Evolutionary conservation across 2,329 filamentous ascomycete species (phyloP).

Genomic region (Microdochium bolleyi): DNA sequence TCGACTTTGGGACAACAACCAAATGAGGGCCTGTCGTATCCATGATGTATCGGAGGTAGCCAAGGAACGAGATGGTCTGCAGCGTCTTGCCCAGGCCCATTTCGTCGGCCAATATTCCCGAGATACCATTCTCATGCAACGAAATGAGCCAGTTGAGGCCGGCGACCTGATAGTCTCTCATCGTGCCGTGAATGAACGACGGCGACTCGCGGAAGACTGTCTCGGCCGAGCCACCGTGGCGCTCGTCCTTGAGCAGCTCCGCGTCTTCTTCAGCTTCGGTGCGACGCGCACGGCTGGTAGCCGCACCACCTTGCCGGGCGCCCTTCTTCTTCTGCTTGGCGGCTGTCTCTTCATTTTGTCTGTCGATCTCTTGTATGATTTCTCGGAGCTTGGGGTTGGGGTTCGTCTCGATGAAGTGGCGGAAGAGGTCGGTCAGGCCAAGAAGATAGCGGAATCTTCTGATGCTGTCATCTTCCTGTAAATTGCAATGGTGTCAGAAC

Average conservation of each 20-base stretch:
- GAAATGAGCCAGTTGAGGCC: constrained; percentile 98
- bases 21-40: constrained; percentile 87
- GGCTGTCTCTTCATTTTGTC: constrained; percentile 69
- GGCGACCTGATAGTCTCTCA: constrained; percentile 95
- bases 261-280: constrained; percentile 98
- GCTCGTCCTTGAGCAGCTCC: constrained; percentile 80
- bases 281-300: constrained; percentile 68
- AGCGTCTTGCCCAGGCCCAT: constrained; percentile 98
- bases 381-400: constrained; percentile 91
- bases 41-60: constrained; percentile 86
- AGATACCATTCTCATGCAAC: constrained; percentile 97
- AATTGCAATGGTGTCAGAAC: background rate
- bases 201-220: constrained; percentile 93
- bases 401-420: constrained; percentile 97
- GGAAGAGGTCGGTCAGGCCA: constrained; percentile 91
- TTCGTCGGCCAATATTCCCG: constrained; percentile 93
- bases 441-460: constrained; percentile 90
- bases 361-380: constrained; percentile 89
- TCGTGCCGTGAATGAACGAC: constrained; percentile 75
- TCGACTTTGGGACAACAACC: constrained; percentile 90
- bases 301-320: constrained; percentile 76
- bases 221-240: constrained; percentile 75
- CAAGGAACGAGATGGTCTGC: constrained; percentile 94
- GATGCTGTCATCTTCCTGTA: constrained; percentile 78
- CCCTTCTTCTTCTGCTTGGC: constrained; percentile 64